Evolutionary conservation across 2,329 filamentous ascomycete species (phyloP).

Genomic region (Cadophora luteo-olivacea): DNA sequence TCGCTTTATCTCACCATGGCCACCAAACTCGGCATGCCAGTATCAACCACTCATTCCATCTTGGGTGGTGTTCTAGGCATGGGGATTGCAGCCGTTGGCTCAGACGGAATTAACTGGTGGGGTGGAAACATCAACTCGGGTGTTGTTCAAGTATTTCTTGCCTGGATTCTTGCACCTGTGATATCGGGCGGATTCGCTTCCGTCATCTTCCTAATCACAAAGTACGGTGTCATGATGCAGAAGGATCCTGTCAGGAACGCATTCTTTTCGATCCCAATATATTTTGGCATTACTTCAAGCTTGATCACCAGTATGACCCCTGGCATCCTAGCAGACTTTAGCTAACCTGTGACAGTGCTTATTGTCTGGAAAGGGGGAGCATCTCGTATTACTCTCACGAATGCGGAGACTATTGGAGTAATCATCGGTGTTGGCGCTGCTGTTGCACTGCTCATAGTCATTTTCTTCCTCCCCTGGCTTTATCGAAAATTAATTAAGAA

Average conservation of each 20-base stretch:
- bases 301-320: too few species aligned
- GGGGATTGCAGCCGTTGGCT: constrained; percentile 55
- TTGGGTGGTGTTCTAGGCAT: constrained; percentile 56
- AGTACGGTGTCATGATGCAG: constrained; percentile 51
- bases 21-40: constrained; percentile 61
- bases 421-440: constrained; percentile 49
- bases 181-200: constrained; percentile 60
- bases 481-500: constrained; percentile 51
- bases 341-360: constrained; percentile 29
- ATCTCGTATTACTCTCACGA: constrained; percentile 43
- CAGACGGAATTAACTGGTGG: constrained; percentile 52
- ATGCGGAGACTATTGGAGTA: constrained; percentile 46
- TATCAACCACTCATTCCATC: constrained; percentile 57
- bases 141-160: constrained; percentile 65
- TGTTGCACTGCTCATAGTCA: constrained; percentile 46
- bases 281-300: constrained; percentile 42
- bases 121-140: constrained; percentile 49
- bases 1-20: constrained; percentile 63
- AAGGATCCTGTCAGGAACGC: constrained; percentile 50
- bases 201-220: constrained; percentile 52
- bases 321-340: too few species aligned
- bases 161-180: constrained; percentile 59
- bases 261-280: constrained; percentile 50
- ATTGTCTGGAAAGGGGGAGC: constrained; percentile 52
- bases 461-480: constrained; percentile 57